Evolutionary conservation across 2,329 filamentous ascomycete genomes (phyloP).

Genomic region (Colletotrichum orchidophilum): DNA sequence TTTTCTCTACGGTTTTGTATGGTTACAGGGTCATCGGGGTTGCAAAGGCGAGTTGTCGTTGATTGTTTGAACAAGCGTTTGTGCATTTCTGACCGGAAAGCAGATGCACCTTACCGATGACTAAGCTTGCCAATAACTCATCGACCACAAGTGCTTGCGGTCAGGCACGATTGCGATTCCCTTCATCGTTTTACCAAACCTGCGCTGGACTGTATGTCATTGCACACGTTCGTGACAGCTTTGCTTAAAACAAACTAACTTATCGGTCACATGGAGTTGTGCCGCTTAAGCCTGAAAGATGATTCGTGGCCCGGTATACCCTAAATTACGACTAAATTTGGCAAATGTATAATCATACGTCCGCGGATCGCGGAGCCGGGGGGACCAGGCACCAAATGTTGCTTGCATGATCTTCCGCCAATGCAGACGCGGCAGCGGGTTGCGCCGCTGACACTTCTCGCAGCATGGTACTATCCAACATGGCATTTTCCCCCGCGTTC

Average conservation of each 20-base stretch:
- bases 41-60: not conserved
- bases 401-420: slow-evolving; percentile 22
- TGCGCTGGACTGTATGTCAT: not conserved
- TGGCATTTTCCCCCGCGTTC: slow-evolving; percentile 13
- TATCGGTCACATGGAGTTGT: not conserved
- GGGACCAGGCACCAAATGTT: not conserved
- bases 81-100: not conserved
- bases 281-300: not conserved
- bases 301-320: not conserved
- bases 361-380: slow-evolving; percentile 21
- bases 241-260: not conserved
- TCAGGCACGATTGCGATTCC: not conserved
- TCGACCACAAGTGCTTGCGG: not conserved
- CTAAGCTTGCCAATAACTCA: not conserved
- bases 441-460: not conserved
- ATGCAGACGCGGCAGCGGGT: slow-evolving; percentile 7
- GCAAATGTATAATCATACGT: not conserved
- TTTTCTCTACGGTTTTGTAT: too few species aligned
- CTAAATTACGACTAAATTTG: not conserved
- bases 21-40: not conserved
- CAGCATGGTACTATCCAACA: not conserved
- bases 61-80: not conserved
- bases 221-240: not conserved
- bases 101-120: not conserved
- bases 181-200: not conserved